phyloP scores from a whole-genome alignment of 345 rosid species.

The Euphorbia peplus region DNA sequence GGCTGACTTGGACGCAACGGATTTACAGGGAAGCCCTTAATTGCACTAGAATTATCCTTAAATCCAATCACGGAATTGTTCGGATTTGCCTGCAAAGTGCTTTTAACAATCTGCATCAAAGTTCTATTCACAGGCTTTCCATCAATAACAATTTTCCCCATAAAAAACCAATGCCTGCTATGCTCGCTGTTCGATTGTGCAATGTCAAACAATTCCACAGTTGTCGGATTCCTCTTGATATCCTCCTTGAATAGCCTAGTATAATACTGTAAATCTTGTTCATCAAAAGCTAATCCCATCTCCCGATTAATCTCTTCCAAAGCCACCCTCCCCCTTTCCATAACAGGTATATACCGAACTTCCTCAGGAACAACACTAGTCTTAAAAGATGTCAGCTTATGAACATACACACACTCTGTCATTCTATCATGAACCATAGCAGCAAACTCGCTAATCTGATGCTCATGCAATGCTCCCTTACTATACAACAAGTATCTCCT shows the following conservation, averaged over 20 bases:
- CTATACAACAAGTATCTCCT: slow-evolving; percentile 75
- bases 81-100: slow-evolving; percentile 75
- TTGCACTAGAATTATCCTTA: slow-evolving; percentile 94
- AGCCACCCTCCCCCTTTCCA: slow-evolving; percentile 82
- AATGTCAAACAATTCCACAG: slow-evolving; percentile 88
- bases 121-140: slow-evolving; percentile 75
- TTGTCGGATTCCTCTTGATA: slow-evolving; percentile 75
- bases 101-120: slow-evolving; percentile 92
- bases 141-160: slow-evolving; percentile 81
- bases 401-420: slow-evolving; percentile 75
- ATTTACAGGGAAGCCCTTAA: slow-evolving; percentile 70
- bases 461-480: slow-evolving; percentile 49
- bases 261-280: slow-evolving; percentile 88
- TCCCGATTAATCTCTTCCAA: slow-evolving; percentile 83
- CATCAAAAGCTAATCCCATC: slow-evolving; percentile 96
- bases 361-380: slow-evolving; percentile 73
- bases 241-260: slow-evolving; percentile 69
- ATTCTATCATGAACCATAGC: slow-evolving; percentile 85
- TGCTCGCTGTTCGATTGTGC: slow-evolving; percentile 97
- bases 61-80: slow-evolving; percentile 90
- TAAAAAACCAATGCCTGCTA: slow-evolving; percentile 93
- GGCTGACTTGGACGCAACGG: slow-evolving; percentile 73
- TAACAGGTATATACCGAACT: slow-evolving; percentile 61
- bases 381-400: slow-evolving; percentile 59
- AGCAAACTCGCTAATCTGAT: slow-evolving; percentile 59